phyloP scores from a whole-genome alignment of 805 yeast species.

The Pichia californica region DNA sequence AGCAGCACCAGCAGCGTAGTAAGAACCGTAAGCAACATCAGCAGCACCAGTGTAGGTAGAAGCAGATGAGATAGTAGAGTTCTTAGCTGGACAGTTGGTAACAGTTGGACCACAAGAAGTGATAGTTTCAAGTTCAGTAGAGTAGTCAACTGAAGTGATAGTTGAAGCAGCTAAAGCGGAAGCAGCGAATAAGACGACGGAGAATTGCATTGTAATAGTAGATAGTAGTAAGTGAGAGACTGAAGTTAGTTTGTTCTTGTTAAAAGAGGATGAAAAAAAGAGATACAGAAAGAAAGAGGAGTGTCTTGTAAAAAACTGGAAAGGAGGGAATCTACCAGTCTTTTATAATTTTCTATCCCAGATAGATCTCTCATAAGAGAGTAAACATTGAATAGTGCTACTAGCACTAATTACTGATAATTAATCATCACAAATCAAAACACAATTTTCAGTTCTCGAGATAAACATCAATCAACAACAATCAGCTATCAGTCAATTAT shows the following conservation, averaged over 20 bases:
- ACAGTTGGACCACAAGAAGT: constrained; percentile 34
- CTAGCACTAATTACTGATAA: no score
- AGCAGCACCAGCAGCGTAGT: constrained; percentile 30
- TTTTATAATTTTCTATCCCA: neutral
- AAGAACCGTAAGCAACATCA: constrained; percentile 17
- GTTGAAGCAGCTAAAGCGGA: constrained; percentile 30
- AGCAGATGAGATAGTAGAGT: constrained; percentile 33
- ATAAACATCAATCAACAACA: no score
- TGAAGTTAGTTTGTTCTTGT: constrained; percentile 10
- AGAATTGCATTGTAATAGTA: constrained; percentile 40
- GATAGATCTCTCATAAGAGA: no score
- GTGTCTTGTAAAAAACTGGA: neutral
- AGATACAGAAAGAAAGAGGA: neutral
- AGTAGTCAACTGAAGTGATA: constrained; percentile 28
- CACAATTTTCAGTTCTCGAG: no score
- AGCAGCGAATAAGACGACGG: constrained; percentile 30
- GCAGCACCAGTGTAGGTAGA: constrained; percentile 18
- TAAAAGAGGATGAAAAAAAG: neutral
- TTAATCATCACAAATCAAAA: no score
- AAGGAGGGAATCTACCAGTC: neutral
- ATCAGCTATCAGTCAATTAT: no score
- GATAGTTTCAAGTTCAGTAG: constrained; percentile 36
- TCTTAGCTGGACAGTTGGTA: constrained; percentile 27
- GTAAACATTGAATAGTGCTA: no score
- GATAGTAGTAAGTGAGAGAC: constrained; percentile 21